Evolutionary conservation across 495 filamentous ascomycete genomes (phyloP).

Genomic region (Aspergillus mulundensis): DNA sequence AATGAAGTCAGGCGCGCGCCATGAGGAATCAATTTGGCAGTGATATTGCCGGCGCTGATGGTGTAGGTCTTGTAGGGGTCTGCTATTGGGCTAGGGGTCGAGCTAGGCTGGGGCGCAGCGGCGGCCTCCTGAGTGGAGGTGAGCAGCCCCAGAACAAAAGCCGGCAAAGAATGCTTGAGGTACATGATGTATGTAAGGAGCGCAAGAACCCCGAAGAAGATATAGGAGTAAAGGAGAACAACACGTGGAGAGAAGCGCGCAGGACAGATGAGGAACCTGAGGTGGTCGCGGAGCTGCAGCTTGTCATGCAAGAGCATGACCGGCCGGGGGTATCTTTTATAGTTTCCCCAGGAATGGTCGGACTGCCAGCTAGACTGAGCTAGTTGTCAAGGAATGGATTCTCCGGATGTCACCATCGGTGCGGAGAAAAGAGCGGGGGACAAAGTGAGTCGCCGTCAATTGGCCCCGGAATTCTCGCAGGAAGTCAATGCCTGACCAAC

Average conservation of each 20-base stretch:
- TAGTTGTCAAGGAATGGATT: background rate
- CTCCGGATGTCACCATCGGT: constrained; percentile 18
- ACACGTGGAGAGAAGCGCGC: constrained; percentile 29
- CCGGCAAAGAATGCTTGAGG: constrained; percentile 33
- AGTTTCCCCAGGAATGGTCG: constrained; percentile 3
- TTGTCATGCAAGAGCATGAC: constrained; percentile 13
- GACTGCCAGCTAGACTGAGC: background rate
- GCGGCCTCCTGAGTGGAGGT: constrained; percentile 24
- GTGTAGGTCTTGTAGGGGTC: constrained; percentile 60
- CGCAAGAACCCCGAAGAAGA: constrained; percentile 29
- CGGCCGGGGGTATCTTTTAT: background rate
- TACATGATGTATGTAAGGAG: constrained; percentile 39
- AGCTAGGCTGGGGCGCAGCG: constrained; percentile 2
- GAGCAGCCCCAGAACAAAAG: constrained; percentile 35
- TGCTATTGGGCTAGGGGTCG: constrained; percentile 18
- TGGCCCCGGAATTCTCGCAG: background rate
- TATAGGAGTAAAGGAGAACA: constrained; percentile 26
- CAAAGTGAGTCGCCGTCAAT: background rate
- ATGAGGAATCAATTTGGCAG: constrained; percentile 71
- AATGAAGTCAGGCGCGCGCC: constrained; percentile 74
- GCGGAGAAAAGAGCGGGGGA: constrained; percentile 12
- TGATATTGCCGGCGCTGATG: constrained; percentile 67
- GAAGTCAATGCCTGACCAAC: background rate
- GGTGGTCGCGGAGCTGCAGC: constrained; percentile 22
- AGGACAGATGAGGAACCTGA: constrained; percentile 31